Evolutionary conservation across 2,329 filamentous ascomycete species (phyloP), one percentile per base, ranked within the genome.

Genomic region (Phialophora tarda): DNA sequence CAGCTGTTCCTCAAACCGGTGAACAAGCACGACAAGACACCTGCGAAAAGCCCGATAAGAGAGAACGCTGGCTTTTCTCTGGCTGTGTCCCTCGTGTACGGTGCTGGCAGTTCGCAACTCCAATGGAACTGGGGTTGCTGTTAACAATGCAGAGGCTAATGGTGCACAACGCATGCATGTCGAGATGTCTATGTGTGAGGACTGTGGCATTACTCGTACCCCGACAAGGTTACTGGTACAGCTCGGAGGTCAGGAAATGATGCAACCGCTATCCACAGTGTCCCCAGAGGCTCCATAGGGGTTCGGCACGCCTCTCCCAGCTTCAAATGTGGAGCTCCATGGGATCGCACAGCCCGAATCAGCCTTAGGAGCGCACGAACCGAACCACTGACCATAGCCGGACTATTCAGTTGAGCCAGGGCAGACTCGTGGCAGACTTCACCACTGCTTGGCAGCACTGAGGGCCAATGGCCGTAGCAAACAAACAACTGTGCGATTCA

Each of bases 391-490:
- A 48, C 38, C 44, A 56, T n/a, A 41, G 51, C 34, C 60, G 32
- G 48, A 17, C 34, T n/a, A 44, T 44, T 28, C 48, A 30, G n/a
- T 32, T 17, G 38, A 41, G 57, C 53, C 59, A 47, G 47, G 64
- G 65, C 65, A 57, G 65, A 67, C 28, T 67, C 65, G 58, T 60
- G 65, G 57, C 65, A 62, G 65, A 67, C 44, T 58, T 26, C 38
- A 17, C 17, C 6, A 17, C 8, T 44, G 17, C 38, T n/a, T n/a
- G 38, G 38, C 38, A 7, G 38, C 12, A 17, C 38, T 17, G 38
- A 44, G 17, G 17, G 17, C 38, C 14, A 44, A 44, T 44, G 17
- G 17, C 3, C 14, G 17, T 21, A 2, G 38, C 17, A 17, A 44
- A 44, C 7, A 44, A 44, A 44, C 38, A n/a, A 17, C 6, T 34